Conservation (phyloP, 2,329 filamentous ascomycete species). For the Chrysoporthe cubensis region DNA sequence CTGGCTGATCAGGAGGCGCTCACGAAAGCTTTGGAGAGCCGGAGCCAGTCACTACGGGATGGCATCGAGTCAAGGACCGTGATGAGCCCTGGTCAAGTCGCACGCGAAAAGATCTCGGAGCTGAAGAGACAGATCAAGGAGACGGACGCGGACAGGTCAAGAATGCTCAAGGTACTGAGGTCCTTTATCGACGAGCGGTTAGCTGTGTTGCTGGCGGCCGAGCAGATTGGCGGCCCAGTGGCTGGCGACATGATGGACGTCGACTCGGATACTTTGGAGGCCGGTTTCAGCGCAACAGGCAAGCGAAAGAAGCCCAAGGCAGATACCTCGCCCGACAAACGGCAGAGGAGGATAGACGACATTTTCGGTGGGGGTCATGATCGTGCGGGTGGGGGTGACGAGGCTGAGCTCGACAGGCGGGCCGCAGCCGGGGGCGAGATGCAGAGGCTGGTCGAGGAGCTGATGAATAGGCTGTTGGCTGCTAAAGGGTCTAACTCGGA, state of each 20-base stretch:
- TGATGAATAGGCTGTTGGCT: conserved; percentile 62
- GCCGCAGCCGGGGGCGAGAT: conserved; percentile 60
- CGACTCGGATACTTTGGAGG: conserved; percentile 60
- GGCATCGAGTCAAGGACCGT: conserved; percentile 60
- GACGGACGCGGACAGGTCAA: conserved; percentile 64
- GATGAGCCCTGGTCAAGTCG: conserved; percentile 63
- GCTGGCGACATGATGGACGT: conserved; percentile 75
- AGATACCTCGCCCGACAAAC: conserved; percentile 48
- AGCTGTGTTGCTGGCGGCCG: conserved; percentile 77
- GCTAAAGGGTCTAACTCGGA: conserved; percentile 58
- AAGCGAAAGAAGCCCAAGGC: conserved; percentile 53
- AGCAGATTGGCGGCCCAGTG: conserved; percentile 81
- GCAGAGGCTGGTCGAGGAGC: conserved; percentile 61
- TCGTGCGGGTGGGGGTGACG: conserved; percentile 32
- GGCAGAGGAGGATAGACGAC: conserved; percentile 65
- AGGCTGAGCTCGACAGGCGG: conserved; percentile 48
- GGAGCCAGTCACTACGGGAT: conserved; percentile 63
- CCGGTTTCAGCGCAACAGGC: conserved; percentile 64
- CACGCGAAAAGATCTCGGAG: conserved; percentile 63
- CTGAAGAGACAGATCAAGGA: conserved; percentile 61
- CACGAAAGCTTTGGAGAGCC: conserved; percentile 55
- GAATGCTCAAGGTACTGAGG: conserved; percentile 66
- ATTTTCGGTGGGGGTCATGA: conserved; percentile 56
- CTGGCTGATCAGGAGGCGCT: conserved; percentile 61
- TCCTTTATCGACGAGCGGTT: conserved; percentile 73